Evolutionary conservation across 1,284 basidiomycete genomes (phyloP), one percentile per base, ranked within the genome.

Genomic region (Microbotryum saponariae): DNA sequence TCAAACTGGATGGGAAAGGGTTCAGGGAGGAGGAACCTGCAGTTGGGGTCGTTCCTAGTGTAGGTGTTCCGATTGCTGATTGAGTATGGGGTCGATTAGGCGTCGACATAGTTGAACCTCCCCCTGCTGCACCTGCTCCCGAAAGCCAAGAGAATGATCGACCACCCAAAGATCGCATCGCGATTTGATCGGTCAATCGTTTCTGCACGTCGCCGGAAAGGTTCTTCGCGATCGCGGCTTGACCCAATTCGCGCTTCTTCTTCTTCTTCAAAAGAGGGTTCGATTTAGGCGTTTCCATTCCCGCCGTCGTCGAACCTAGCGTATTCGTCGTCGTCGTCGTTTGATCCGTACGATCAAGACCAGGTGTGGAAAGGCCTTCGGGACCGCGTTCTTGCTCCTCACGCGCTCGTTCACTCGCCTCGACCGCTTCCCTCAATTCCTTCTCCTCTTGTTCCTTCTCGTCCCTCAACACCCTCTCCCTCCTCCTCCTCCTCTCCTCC

Each of bases 121-220:
- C 25, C 25, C 3, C 25, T 25, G 25, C 25, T 25, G 25, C 47
- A 1, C 62, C 60, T 14, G 62, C 82, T 1, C 85, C 82, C 21
- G 79, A 88, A 85, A 91, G 88, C 89, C 89, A 91, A 18, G 87
- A 81, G 71, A 89, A 91, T 73, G 85, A 83, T 56, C 77, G 77
- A 2, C 70, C 71, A 0, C 89, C 88, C n/a, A 88, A 86, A 2
- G 87, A 87, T 72, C 88, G 86, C 69, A 83, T 85, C n/a, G 89
- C 89, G 6, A 87, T 86, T 37, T 87, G 87, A 73, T 91, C 89
- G 51, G 86, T 87, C 83, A 91, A 84, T 73, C 89, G 89, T 79
- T 91, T 91, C 67, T 85, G 79, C 68, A 89, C 86, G 70, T 91
- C 89, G 74, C 89, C 89, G 2, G 84, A 85, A 86, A 91, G 89